phyloP scores from a whole-genome alignment of 108 stramenopile genomes.

The Nitzschia sp. region DNA sequence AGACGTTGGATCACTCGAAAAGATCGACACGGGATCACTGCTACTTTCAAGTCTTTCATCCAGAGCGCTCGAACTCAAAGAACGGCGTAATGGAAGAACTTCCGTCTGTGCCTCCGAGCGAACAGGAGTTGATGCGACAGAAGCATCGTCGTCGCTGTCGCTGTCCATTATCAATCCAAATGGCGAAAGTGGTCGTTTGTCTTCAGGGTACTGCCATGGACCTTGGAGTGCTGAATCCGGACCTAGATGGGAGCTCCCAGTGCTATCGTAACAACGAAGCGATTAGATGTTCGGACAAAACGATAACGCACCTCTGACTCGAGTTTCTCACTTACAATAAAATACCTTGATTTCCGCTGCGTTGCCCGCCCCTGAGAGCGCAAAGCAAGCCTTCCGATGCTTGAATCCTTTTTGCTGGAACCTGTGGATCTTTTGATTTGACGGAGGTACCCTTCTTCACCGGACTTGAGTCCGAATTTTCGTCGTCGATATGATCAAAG shows the following conservation, averaged over 20 bases:
- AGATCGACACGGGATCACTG: not conserved
- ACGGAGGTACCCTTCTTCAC: not conserved
- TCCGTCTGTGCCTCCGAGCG: not conserved
- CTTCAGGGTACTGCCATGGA: not conserved
- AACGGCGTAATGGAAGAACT: not conserved
- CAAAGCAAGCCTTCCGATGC: not conserved
- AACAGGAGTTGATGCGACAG: not conserved
- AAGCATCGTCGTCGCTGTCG: constrained; percentile 4
- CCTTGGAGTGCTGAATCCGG: constrained; percentile 2
- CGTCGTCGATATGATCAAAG: constrained; percentile 46
- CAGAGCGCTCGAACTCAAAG: not conserved
- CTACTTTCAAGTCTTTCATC: not conserved
- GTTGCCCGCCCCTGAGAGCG: not conserved
- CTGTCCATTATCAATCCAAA: constrained; percentile 14
- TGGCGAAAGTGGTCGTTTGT: not conserved
- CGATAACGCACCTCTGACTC: too few species aligned
- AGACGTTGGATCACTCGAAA: not conserved
- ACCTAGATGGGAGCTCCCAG: too few species aligned
- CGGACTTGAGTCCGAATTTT: not conserved
- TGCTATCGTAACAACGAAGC: too few species aligned
- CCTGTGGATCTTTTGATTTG: not conserved
- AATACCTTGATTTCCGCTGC: not conserved
- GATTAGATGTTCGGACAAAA: too few species aligned
- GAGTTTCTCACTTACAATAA: not conserved
- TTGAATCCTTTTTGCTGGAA: not conserved